Evolutionary conservation across 140 eudicot genomes (phyloP).

Genomic region (Stevia rebaudiana): DNA sequence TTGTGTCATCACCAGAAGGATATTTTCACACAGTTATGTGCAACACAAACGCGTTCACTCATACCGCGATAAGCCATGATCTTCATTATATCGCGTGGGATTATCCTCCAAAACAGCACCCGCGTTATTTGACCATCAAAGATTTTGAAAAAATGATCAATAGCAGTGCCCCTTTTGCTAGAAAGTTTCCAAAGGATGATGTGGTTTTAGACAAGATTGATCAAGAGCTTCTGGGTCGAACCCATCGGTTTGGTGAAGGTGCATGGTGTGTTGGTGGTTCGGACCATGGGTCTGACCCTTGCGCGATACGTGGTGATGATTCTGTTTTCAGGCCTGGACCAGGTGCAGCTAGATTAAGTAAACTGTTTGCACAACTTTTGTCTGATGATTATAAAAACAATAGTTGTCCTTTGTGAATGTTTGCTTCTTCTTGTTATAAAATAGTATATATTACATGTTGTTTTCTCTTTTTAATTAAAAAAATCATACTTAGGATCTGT

Average conservation of each 20-base stretch:
- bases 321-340: constrained; percentile 76
- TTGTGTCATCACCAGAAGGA: constrained; percentile 94
- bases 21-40: constrained; percentile 94
- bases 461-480: no score
- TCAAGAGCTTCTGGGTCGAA: constrained; percentile 59
- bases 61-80: constrained; percentile 81
- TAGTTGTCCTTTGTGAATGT: constrained; percentile 36
- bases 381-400: constrained; percentile 65
- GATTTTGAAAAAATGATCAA: constrained; percentile 78
- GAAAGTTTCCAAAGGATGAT: constrained; percentile 80
- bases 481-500: no score
- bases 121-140: constrained; percentile 57
- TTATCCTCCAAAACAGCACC: constrained; percentile 93
- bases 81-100: constrained; percentile 99
- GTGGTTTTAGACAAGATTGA: constrained; percentile 86
- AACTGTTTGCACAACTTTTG: constrained; percentile 43
- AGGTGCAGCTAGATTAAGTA: constrained; percentile 66
- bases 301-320: constrained; percentile 62
- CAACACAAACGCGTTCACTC: constrained; percentile 68
- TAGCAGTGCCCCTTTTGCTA: constrained; percentile 84
- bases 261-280: constrained; percentile 89
- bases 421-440: no score
- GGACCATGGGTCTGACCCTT: constrained; percentile 67
- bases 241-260: constrained; percentile 65
- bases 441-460: no score